A percentile compares a stretch with the other conserved stretches of the same genome.
Conservation (phyloP, 2,329 filamentous ascomycete species). For the Diaporthe sp. region DNA sequence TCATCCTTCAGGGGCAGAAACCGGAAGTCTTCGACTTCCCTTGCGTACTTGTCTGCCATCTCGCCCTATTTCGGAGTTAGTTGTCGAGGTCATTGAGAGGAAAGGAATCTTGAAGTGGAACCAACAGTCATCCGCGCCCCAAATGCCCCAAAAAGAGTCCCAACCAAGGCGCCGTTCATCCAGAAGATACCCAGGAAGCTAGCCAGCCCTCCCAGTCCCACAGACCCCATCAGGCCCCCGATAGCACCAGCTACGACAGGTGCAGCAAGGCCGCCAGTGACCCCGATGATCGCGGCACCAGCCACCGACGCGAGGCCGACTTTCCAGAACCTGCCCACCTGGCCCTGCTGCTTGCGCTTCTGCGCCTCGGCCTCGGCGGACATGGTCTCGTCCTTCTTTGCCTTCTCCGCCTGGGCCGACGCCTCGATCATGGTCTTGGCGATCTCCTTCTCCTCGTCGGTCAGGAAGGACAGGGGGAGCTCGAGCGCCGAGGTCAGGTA, state of each 20-base stretch:
- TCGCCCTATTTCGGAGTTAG: conserved; percentile 64
- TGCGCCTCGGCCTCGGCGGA: conserved; percentile 83
- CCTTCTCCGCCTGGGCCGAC: conserved; percentile 57
- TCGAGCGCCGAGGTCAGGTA: conserved; percentile 77
- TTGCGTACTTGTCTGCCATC: conserved; percentile 90
- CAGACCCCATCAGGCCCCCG: conserved; percentile 85
- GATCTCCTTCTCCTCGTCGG: conserved; percentile 80
- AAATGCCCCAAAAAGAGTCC: conserved; percentile 89
- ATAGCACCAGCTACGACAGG: conserved; percentile 89
- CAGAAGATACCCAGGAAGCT: conserved; percentile 89
- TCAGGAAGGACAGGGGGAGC: conserved; percentile 72
- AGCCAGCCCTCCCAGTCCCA: conserved; percentile 88
- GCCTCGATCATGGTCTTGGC: conserved; percentile 81
- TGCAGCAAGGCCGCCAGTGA: conserved; percentile 92
- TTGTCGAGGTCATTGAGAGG: not conserved
- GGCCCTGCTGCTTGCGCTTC: conserved; percentile 79
- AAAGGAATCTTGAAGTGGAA: not conserved
- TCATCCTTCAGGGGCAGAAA: conserved; percentile 80
- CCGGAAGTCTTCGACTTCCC: conserved; percentile 84
- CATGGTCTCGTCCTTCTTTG: conserved; percentile 70
- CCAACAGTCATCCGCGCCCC: conserved; percentile 79
- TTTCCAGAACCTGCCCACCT: conserved; percentile 84
- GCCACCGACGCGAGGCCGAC: conserved; percentile 90
- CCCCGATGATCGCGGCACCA: conserved; percentile 89
- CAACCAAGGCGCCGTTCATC: conserved; percentile 87